Conservation (phyloP, 2,329 filamentous ascomycete species). For the Tolypocladium ovalisporum region DNA sequence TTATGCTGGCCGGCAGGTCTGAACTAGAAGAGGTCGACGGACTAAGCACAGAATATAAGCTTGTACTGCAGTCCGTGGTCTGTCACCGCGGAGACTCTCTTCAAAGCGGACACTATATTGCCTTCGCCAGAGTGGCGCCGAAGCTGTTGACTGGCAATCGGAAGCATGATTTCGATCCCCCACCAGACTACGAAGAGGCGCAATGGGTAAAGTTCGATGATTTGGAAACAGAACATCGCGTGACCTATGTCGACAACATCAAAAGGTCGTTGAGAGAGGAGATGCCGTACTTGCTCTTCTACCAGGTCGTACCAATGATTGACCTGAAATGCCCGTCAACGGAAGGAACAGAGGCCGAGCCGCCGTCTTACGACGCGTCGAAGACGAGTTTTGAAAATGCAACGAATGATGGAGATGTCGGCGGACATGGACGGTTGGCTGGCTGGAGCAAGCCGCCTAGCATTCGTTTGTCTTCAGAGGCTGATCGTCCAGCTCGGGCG, state of each 20-base stretch:
- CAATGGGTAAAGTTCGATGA: slow-evolving; percentile 93
- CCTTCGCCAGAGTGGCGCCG: slow-evolving; percentile 67
- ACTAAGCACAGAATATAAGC: slow-evolving; percentile 82
- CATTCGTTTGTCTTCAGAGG: slow-evolving; percentile 44
- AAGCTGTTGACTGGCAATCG: slow-evolving; percentile 50
- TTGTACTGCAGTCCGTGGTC: slow-evolving; percentile 82
- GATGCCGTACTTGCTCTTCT: slow-evolving; percentile 90
- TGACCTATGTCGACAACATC: slow-evolving; percentile 67
- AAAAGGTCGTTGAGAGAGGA: slow-evolving; percentile 70
- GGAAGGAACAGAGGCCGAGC: slow-evolving; percentile 35
- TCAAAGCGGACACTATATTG: slow-evolving; percentile 84
- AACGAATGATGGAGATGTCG: slow-evolving; percentile 8
- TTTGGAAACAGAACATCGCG: slow-evolving; percentile 54
- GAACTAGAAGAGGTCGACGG: slow-evolving; percentile 49
- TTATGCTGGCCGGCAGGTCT: slow-evolving; percentile 68
- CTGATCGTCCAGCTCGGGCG: slow-evolving; percentile 36
- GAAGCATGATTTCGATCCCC: slow-evolving; percentile 42
- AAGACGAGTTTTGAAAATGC: slow-evolving; percentile 28
- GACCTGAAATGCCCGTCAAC: slow-evolving; percentile 46
- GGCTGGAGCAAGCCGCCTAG: slow-evolving; percentile 30
- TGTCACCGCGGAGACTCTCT: slow-evolving; percentile 83
- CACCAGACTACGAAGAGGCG: slow-evolving; percentile 57
- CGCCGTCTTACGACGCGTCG: slow-evolving; percentile 49
- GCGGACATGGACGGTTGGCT: not conserved
- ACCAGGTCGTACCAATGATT: slow-evolving; percentile 82